A percentile compares a stretch with the other conserved stretches of the same genome.
Evolutionary conservation across 257 asterid species (phyloP).

Genomic region (Nicotiana benthamiana): DNA sequence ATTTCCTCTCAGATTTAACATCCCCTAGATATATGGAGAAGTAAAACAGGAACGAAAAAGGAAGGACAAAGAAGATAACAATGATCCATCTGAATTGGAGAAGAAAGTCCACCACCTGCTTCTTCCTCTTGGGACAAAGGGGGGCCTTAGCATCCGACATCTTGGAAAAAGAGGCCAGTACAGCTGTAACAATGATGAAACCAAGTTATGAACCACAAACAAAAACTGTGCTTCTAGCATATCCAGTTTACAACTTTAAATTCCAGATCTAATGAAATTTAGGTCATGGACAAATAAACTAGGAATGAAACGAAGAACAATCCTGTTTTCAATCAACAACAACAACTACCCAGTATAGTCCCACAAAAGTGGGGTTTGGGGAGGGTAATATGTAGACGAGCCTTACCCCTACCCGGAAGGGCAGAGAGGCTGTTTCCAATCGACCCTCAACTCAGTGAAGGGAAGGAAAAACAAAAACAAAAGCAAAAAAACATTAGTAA

Average conservation of each 20-base stretch:
- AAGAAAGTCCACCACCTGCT: conserved; percentile 74
- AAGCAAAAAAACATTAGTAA: too few relatives aligned
- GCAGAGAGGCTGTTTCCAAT: too few relatives aligned
- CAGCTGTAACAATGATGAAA: neutral
- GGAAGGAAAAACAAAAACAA: too few relatives aligned
- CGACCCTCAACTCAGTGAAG: too few relatives aligned
- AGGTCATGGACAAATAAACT: neutral
- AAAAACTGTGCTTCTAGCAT: neutral
- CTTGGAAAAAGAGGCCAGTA: conserved; percentile 17
- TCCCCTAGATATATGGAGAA: conserved; percentile 14
- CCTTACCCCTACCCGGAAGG: too few relatives aligned
- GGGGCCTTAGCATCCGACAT: conserved; percentile 90
- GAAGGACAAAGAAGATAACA: conserved; percentile 3
- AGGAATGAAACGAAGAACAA: neutral
- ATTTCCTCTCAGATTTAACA: conserved; percentile 53
- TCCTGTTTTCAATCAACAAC: neutral
- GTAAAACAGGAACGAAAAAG: conserved; percentile 3
- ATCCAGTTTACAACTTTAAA: neutral
- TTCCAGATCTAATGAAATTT: neutral
- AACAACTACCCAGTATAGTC: too few relatives aligned
- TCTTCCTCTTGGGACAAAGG: conserved; percentile 84
- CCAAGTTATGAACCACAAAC: conserved; percentile 2
- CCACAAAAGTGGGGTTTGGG: too few relatives aligned
- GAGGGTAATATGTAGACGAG: too few relatives aligned
- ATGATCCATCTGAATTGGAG: neutral